These are phyloP conservation scores for Tylopilus sp. DNA, from an alignment of 1,284 basidiomycete genomes.

Conservation along the genomic window DNA sequence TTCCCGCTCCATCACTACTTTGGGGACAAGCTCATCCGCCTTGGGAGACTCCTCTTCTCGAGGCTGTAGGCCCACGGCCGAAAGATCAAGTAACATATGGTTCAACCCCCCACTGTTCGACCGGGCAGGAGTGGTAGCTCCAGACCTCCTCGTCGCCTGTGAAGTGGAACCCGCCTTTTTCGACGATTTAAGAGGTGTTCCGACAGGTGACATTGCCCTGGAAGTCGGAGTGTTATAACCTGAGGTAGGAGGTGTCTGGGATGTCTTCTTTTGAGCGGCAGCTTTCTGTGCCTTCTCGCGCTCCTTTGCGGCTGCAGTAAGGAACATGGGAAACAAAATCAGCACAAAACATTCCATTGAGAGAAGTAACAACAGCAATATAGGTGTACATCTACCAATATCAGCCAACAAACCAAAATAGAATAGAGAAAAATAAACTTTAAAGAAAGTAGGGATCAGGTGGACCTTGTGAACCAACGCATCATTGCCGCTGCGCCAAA, in stretches of 20 bases:
- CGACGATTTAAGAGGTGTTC: constrained; percentile 27
- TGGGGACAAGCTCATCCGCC: constrained; percentile 58
- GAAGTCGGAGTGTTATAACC: constrained; percentile 39
- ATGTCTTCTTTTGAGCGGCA: constrained; percentile 45
- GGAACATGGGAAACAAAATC: constrained; percentile 41
- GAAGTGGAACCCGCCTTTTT: constrained; percentile 43
- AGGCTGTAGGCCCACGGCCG: constrained; percentile 66
- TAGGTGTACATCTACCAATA: constrained; percentile 41
- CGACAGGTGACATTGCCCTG: constrained; percentile 45
- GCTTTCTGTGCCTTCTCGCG: constrained; percentile 69
- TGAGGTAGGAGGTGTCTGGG: constrained; percentile 34
- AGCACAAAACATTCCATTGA: constrained; percentile 41
- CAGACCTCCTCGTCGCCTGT: constrained; percentile 36
- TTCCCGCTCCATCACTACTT: constrained; percentile 73
- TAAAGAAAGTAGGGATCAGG: constrained; percentile 15
- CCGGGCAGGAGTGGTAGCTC: constrained; percentile 23
- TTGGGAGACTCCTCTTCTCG: constrained; percentile 43
- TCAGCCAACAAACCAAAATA: constrained; percentile 32
- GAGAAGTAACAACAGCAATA: constrained; percentile 37
- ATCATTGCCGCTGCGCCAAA: constrained; percentile 44
- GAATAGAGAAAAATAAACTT: constrained; percentile 28
- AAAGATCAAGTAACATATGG: constrained; percentile 67
- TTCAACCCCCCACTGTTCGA: constrained; percentile 38
- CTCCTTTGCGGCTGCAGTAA: constrained; percentile 66
- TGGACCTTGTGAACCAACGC: constrained; percentile 30